Evolutionary conservation across 345 rosid species (phyloP).

Genomic region (Populus alba): DNA sequence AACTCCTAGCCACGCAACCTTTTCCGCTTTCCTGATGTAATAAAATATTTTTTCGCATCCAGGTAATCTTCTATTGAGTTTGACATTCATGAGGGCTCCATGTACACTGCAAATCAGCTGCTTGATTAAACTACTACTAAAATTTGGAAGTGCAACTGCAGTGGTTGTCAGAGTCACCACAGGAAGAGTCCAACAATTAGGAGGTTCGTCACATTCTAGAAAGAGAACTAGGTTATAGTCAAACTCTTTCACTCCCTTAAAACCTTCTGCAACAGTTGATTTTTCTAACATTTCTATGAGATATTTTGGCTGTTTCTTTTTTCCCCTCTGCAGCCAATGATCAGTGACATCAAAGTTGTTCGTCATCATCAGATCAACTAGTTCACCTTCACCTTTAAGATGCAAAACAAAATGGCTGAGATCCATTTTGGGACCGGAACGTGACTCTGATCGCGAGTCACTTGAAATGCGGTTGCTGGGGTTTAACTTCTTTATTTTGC

Average conservation of each 20-base stretch:
- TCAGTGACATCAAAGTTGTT: conserved; percentile 55
- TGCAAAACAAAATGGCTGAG: conserved; percentile 63
- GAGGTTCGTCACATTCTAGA: conserved; percentile 56
- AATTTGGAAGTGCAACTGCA: conserved; percentile 60
- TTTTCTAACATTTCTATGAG: conserved; percentile 50
- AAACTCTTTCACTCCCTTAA: conserved; percentile 55
- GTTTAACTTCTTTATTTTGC: conserved; percentile 22
- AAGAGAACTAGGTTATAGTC: conserved; percentile 48
- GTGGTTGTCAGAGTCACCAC: conserved; percentile 64
- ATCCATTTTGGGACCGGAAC: conserved; percentile 31
- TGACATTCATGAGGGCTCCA: conserved; percentile 57
- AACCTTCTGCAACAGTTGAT: conserved; percentile 36
- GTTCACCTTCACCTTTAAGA: conserved; percentile 76
- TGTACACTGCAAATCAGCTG: conserved; percentile 44
- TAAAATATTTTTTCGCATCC: conserved; percentile 24
- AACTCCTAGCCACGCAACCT: conserved; percentile 53
- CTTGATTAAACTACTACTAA: conserved; percentile 25
- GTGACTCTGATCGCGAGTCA: conserved; percentile 38
- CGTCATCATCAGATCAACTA: conserved; percentile 52
- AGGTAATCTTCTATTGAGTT: conserved; percentile 40
- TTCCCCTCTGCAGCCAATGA: conserved; percentile 52
- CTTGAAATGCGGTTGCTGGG: conserved; percentile 21
- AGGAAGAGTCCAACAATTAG: conserved; percentile 76
- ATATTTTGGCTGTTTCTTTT: conserved; percentile 52
- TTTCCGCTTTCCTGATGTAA: conserved; percentile 54